These are phyloP conservation scores for Bruguiera sexangula DNA, from an alignment of 345 rosid genomes.

Conservation along the genomic window DNA sequence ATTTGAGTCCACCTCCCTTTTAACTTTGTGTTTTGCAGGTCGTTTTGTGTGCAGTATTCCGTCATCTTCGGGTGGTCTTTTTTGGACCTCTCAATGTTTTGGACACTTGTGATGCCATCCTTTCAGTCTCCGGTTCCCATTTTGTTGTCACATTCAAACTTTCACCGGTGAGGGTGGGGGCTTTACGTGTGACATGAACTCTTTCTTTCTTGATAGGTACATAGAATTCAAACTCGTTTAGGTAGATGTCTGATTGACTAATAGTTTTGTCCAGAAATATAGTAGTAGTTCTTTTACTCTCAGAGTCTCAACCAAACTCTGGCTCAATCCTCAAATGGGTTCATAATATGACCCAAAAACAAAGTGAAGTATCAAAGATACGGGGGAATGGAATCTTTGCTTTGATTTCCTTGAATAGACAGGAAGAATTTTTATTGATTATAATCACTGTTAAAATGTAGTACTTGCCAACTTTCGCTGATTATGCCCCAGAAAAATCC, in stretches of 20 bases:
- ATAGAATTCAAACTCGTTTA: background rate
- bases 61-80: constrained; percentile 11
- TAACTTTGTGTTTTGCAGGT: too few relatives aligned
- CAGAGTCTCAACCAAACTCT: too few relatives aligned
- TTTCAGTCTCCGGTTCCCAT: background rate
- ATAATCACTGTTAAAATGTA: constrained; percentile 5
- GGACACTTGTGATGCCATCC: constrained; percentile 7
- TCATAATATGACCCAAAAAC: background rate
- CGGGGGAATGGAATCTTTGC: constrained; percentile 12
- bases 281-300: background rate
- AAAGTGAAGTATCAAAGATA: background rate
- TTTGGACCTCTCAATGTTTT: constrained; percentile 12
- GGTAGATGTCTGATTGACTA: background rate
- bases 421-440: background rate
- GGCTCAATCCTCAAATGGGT: background rate
- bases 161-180: constrained; percentile 8
- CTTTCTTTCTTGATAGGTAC: background rate
- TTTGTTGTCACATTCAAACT: background rate
- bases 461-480: constrained; percentile 10
- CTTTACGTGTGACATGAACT: constrained; percentile 4
- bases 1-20: too few relatives aligned
- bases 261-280: background rate
- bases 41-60: background rate
- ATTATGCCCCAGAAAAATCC: constrained; percentile 5
- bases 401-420: constrained; percentile 1